Conservation (phyloP, 768 basidiomycete genomes). For the Phaffia tasmanica region DNA sequence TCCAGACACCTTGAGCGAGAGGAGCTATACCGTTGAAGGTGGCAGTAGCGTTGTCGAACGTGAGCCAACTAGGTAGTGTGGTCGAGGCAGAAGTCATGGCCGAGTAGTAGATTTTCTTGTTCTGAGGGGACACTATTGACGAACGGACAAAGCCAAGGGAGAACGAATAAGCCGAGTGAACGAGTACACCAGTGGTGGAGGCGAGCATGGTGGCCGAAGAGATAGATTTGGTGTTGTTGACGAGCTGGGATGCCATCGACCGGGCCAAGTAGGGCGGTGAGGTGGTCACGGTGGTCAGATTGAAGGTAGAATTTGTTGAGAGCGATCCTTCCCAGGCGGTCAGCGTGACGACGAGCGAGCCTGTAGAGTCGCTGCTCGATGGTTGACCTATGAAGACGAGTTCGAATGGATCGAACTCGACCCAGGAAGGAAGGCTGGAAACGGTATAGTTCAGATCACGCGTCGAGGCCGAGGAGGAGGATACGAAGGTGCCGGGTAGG, state of each 20-base stretch:
- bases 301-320: slow-evolving; percentile 26
- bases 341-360: slow-evolving; percentile 54
- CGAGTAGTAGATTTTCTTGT: slow-evolving; percentile 50
- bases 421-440: slow-evolving; percentile 59
- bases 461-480: slow-evolving; percentile 37
- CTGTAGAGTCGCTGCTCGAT: slow-evolving; percentile 51
- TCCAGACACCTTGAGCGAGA: slow-evolving; percentile 43
- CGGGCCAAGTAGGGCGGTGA: slow-evolving; percentile 48
- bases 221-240: slow-evolving; percentile 51
- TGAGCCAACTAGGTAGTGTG: slow-evolving; percentile 61
- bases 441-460: slow-evolving; percentile 50
- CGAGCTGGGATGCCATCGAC: slow-evolving; percentile 54
- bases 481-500: slow-evolving; percentile 52
- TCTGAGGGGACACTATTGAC: slow-evolving; percentile 46
- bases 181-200: slow-evolving; percentile 40
- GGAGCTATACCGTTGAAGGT: slow-evolving; percentile 76
- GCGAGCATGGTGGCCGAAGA: slow-evolving; percentile 51
- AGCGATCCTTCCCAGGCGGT: slow-evolving; percentile 41
- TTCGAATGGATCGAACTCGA: slow-evolving; percentile 54
- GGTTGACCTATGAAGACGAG: slow-evolving; percentile 63
- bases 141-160: slow-evolving; percentile 58
- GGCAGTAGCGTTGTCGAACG: slow-evolving; percentile 53
- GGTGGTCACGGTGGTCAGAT: slow-evolving; percentile 32
- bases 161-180: slow-evolving; percentile 21
- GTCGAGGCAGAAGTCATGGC: slow-evolving; percentile 58